phyloP scores from a whole-genome alignment of 2,329 filamentous ascomycete genomes.

The Beauveria rudraprayagi region DNA sequence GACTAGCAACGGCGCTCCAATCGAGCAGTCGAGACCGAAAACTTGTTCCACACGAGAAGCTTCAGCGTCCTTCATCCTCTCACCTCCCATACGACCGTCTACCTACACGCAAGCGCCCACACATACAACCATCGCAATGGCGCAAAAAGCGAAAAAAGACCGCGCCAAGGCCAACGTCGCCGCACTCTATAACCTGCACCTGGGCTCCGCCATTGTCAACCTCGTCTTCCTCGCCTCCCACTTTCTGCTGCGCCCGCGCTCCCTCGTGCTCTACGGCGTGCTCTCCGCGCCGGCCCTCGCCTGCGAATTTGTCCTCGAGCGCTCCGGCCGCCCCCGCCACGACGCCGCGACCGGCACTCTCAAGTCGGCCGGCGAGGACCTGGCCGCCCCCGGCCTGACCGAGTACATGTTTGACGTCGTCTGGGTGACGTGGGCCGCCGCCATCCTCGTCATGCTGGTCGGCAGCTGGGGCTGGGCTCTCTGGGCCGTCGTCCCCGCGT shows the following conservation, averaged over 20 bases:
- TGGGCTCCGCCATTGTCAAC: conserved; percentile 66
- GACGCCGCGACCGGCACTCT: conserved; percentile 57
- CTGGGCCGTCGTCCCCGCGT: conserved; percentile 48
- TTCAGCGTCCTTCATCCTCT: background rate
- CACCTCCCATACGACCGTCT: background rate
- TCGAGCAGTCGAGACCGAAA: background rate
- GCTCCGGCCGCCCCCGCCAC: conserved; percentile 70
- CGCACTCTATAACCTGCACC: conserved; percentile 73
- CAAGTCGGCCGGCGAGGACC: conserved; percentile 73
- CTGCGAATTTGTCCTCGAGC: conserved; percentile 81
- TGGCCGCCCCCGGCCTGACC: conserved; percentile 78
- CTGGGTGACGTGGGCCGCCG: conserved; percentile 84
- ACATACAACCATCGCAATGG: conserved; percentile 32
- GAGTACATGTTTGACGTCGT: conserved; percentile 98
- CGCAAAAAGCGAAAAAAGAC: conserved; percentile 56
- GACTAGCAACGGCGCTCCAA: background rate
- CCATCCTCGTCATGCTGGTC: conserved; percentile 63
- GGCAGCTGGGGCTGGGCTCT: conserved; percentile 67
- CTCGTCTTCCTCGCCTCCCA: conserved; percentile 65
- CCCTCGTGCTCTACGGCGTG: conserved; percentile 57
- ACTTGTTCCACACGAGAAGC: background rate
- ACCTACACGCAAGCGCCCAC: background rate
- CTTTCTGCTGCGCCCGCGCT: conserved; percentile 49
- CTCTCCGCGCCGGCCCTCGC: conserved; percentile 67
- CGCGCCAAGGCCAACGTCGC: conserved; percentile 69